Base-by-base conservation (phyloP, 495 filamentous ascomycete species). In the Glonium stellatum region DNA sequence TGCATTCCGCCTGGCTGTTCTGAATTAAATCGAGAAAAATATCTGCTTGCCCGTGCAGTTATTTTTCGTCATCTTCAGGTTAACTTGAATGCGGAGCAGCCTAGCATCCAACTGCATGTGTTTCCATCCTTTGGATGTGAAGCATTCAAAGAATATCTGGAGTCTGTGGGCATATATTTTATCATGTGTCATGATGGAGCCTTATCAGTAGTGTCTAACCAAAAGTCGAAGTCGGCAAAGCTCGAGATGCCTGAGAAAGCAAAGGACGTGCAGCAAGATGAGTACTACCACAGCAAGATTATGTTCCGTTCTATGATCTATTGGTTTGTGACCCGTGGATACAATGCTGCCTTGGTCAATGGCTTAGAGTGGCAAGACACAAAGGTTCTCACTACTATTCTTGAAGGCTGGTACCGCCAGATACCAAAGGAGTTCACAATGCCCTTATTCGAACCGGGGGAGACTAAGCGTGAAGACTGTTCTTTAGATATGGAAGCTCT, bases 151-250 rank as follows among this genome's bases (percentile, higher is more conserved):
- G 56, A 74, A 0, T 86, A 87, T 68, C 72, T 90, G 0, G 56
- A 67, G 12, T 54, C 62, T 0, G 72, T 76, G 0, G 78, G 79
- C 1, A 73, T 80, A 9, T 84, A 84, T 67, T 87, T 90, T 59
- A 67, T 88, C n/a, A 83, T 90, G 80, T 81, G 81, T 37, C 84
- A 88, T 55, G 83, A 87, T 69, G 84, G 81, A 9, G 77, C 77
- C 0, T 34, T 23, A 18, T 36, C n/a, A 25, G 61, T 18, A 11
- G 23, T 34, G 27, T 42, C 53, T 22, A 59, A 56, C 36, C 10
- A 41, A 36, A 36, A 58, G 4, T 41, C 55, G 25, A 19, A 50
- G 21, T 8, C 25, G n/a, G 31, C 53, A 22, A 60, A 54, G 34
- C 31, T 53, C 19, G 48, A 63, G 36, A 39, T 54, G 4, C 44